Evolutionary conservation across 768 basidiomycete species (phyloP).

Genomic region (Psilocybe cubensis): DNA sequence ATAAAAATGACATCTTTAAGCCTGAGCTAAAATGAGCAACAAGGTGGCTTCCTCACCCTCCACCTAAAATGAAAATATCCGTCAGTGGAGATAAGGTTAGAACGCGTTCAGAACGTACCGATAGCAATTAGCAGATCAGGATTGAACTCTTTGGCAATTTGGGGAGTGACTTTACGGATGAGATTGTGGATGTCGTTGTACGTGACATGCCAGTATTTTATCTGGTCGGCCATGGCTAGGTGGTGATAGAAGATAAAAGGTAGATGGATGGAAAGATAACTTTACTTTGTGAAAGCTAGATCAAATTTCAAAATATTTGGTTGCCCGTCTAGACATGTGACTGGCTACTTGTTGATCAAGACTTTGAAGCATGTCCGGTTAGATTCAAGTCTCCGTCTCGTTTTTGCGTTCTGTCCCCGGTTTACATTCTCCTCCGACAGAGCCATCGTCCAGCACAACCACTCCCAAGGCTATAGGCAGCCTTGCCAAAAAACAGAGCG

Average conservation of each 20-base stretch:
- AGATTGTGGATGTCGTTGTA: conserved; percentile 95
- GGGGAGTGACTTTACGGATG: conserved; percentile 66
- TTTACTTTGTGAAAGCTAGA: too few relatives aligned
- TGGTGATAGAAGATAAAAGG: conserved; percentile 11
- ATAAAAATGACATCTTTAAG: conserved; percentile 12
- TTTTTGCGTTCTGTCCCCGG: not conserved
- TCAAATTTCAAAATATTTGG: conserved; percentile 6
- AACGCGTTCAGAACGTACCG: conserved; percentile 42
- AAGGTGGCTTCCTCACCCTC: conserved; percentile 64
- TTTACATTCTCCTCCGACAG: conserved; percentile 24
- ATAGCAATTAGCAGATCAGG: conserved; percentile 89
- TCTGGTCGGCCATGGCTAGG: conserved; percentile 41
- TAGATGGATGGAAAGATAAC: conserved; percentile 7
- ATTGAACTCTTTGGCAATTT: conserved; percentile 79
- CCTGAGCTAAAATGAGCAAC: conserved; percentile 13
- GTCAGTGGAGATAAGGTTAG: conserved; percentile 2
- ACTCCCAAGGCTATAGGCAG: conserved; percentile 73
- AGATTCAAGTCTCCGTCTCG: conserved; percentile 15
- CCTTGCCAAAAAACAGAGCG: conserved; percentile 71
- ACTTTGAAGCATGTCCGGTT: conserved; percentile 24
- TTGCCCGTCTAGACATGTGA: conserved; percentile 13
- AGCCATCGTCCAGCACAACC: conserved; percentile 37
- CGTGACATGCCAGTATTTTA: conserved; percentile 71
- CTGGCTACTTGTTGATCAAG: conserved; percentile 10
- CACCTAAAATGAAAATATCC: conserved; percentile 48